Evolutionary conservation across 2,329 filamentous ascomycete species (phyloP).

Genomic region (Ceratocystis diversiconidia): DNA sequence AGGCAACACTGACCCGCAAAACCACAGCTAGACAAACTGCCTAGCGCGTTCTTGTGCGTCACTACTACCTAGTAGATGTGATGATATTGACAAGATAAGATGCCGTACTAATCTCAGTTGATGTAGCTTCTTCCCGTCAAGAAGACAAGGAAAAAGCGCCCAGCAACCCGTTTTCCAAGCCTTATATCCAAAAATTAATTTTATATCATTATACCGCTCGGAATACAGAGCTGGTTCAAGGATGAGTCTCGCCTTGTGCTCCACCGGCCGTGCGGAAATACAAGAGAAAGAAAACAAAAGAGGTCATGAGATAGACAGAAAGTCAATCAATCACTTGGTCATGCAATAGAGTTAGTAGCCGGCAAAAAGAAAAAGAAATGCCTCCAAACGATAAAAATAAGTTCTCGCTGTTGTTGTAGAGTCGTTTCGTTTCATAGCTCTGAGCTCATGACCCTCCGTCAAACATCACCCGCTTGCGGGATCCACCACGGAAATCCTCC

Average conservation of each 20-base stretch:
- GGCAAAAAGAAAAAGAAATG: background rate
- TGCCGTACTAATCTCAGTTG: conserved; percentile 20
- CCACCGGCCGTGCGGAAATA: conserved; percentile 55
- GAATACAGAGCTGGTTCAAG: conserved; percentile 58
- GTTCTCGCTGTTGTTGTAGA: background rate
- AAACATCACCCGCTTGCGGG: conserved; percentile 39
- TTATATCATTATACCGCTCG: conserved; percentile 49
- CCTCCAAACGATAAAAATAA: background rate
- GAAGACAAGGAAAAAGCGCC: background rate
- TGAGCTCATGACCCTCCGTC: conserved; percentile 26
- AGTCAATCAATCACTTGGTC: conserved; percentile 18
- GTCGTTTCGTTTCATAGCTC: conserved; percentile 19
- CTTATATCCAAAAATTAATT: background rate
- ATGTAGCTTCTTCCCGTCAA: conserved; percentile 4
- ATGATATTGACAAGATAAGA: background rate
- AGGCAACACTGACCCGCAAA: background rate
- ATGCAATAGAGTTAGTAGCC: background rate
- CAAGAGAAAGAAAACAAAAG: conserved; percentile 9
- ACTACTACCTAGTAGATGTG: background rate
- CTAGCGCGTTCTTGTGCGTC: background rate
- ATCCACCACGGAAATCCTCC: conserved; percentile 35
- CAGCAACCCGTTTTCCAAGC: conserved; percentile 16
- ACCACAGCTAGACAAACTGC: background rate
- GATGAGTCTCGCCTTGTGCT: conserved; percentile 62
- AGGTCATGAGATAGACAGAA: conserved; percentile 4